These are phyloP conservation scores for Xylaria flabelliformis DNA, from an alignment of 495 filamentous ascomycete genomes.

Conservation along the genomic window DNA sequence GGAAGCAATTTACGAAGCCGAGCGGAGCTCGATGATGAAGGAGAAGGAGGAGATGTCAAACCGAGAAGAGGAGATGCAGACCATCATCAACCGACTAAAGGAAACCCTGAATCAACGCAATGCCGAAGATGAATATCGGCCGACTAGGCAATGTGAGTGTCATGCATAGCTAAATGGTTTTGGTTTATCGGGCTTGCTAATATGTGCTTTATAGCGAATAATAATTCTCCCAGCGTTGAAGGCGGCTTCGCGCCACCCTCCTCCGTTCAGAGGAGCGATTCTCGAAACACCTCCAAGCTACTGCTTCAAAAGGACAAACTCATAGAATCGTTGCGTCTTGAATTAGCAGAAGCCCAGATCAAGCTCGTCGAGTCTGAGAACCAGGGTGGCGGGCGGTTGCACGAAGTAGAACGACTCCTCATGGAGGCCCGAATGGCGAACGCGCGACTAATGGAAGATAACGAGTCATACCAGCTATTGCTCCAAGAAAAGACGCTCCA, in stretches of 20 bases:
- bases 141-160: constrained; percentile 73
- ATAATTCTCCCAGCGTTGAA: constrained; percentile 64
- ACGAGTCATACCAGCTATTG: constrained; percentile 95
- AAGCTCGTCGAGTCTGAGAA: constrained; percentile 95
- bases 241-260: constrained; percentile 89
- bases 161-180: no score
- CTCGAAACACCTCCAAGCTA: constrained; percentile 84
- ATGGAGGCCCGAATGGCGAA: constrained; percentile 93
- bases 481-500: constrained; percentile 92
- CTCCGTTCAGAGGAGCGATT: constrained; percentile 77
- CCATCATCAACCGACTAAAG: constrained; percentile 86
- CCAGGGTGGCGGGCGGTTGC: constrained; percentile 80
- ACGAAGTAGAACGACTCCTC: constrained; percentile 85
- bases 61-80: constrained; percentile 86
- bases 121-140: constrained; percentile 66
- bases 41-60: constrained; percentile 88
- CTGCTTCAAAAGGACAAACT: constrained; percentile 94
- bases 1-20: constrained; percentile 86
- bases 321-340: constrained; percentile 88
- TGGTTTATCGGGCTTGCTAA: constrained; percentile 15
- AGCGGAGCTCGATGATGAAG: constrained; percentile 83
- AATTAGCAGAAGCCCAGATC: constrained; percentile 93
- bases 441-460: constrained; percentile 95
- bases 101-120: constrained; percentile 81
- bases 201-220: constrained; percentile 47